Evolutionary conservation across 1,284 basidiomycete species (phyloP), one percentile per base, ranked within the genome.

Genomic region (Ganoderma resinaceum): DNA sequence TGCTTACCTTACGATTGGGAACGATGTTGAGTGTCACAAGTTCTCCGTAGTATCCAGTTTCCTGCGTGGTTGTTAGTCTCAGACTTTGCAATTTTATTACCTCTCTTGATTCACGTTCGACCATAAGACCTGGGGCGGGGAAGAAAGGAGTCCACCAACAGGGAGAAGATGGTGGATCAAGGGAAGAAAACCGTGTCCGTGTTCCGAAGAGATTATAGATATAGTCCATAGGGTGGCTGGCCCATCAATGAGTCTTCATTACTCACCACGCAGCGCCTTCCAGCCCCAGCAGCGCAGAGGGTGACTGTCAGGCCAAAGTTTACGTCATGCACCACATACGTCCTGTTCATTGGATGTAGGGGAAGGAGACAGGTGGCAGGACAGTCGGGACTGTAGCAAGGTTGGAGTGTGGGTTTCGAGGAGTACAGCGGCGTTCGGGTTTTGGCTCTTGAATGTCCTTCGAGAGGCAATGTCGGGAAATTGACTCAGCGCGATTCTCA

Each of bases 21-120:
- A 62, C 65, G 69, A 70, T 70, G 67, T 72, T 69, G 71, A 70
- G 33, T 67, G 69, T 72, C 68, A 61, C 55, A 52, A 62, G 69
- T 72, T 69, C n/a, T n/a, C 65, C 67, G 61, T 70, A 67, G 62
- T 68, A 31, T 58, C 38, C 40, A 18, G 57, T 58, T 14, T 35
- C 65, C 55, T 33, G 49, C 26, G 12, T 33, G 61, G 20, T 53
- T 61, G 46, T 64, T 62, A 35, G n/a, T 63, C 23, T 23, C 42
- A 38, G 66, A 60, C 62, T 37, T 18, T 66, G 40, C 62, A 43
- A 64, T 31, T 14, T 31, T 16, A 43, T 18, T 64, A 53, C 38
- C 62, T 23, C 23, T 35, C 26, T 23, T 43, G 29, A 11, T 43
- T 42, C 6, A 20, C 33, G n/a, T 16, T 57, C 16, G 26, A 40